These are phyloP conservation scores for Scheffersomyces cryptocercus DNA, from an alignment of 1,139 yeast species.

Conservation along the genomic window DNA sequence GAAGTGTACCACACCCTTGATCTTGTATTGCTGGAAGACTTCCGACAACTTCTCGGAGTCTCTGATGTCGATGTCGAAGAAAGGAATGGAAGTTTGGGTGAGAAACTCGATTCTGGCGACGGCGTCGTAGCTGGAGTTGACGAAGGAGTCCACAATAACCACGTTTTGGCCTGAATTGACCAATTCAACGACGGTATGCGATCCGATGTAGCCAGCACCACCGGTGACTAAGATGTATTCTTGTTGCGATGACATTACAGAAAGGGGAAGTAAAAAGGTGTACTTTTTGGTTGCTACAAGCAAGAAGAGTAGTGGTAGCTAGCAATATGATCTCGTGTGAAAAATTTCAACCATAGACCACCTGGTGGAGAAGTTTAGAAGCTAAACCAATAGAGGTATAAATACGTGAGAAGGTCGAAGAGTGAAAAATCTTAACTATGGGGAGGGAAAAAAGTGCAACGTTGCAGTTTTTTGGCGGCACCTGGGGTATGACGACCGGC, in stretches of 20 bases:
- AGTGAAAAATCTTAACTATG: not conserved
- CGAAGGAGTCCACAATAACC: constrained; percentile 69
- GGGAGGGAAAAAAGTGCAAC: not conserved
- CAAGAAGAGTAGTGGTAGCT: no score
- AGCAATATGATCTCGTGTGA: no score
- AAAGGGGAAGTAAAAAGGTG: no score
- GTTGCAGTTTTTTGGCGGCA: not conserved
- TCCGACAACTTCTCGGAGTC: constrained; percentile 47
- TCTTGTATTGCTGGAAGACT: constrained; percentile 52
- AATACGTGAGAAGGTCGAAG: not conserved
- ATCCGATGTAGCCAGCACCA: constrained; percentile 87
- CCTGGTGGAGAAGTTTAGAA: no score
- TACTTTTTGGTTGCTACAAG: no score
- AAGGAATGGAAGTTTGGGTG: constrained; percentile 51
- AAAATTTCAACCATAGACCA: no score
- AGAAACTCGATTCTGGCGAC: constrained; percentile 64
- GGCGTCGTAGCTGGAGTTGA: constrained; percentile 70
- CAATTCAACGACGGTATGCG: constrained; percentile 74
- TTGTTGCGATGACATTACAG: constrained; percentile 1
- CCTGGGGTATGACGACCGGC: not conserved
- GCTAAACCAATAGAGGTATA: no score
- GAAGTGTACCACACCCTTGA: constrained; percentile 71
- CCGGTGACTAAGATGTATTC: constrained; percentile 71
- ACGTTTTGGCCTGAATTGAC: constrained; percentile 66
- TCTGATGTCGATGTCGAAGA: constrained; percentile 60